Evolutionary conservation across 2,329 filamentous ascomycete species (phyloP).

Genomic region (Nigrospora osmanthi): DNA sequence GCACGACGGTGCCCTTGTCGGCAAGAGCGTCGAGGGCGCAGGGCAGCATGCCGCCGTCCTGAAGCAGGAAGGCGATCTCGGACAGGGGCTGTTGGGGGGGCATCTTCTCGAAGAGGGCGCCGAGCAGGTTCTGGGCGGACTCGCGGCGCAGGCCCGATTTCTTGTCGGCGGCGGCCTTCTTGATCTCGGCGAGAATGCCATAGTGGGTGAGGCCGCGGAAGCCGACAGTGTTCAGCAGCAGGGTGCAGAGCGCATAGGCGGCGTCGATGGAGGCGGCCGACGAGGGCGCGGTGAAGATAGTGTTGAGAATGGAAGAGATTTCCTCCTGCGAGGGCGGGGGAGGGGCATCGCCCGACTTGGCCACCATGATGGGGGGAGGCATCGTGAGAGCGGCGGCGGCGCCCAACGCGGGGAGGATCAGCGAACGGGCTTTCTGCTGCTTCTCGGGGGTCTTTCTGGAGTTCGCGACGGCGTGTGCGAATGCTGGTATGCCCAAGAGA

Average conservation of each 20-base stretch:
- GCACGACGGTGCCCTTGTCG: slow-evolving; percentile 83
- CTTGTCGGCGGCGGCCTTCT: slow-evolving; percentile 82
- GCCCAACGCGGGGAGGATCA: no score
- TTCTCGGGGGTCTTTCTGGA: no score
- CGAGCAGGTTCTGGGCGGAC: slow-evolving; percentile 89
- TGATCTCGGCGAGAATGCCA: slow-evolving; percentile 46
- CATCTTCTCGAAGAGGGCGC: slow-evolving; percentile 87
- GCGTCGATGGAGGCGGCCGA: slow-evolving; percentile 63
- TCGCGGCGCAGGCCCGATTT: slow-evolving; percentile 82
- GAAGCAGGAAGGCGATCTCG: slow-evolving; percentile 75
- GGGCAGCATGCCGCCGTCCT: slow-evolving; percentile 66
- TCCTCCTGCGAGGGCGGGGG: slow-evolving; percentile 59
- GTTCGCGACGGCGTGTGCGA: no score
- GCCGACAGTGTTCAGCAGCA: slow-evolving; percentile 46
- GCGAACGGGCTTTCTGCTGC: no score
- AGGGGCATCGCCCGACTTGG: slow-evolving; percentile 26
- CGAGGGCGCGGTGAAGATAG: slow-evolving; percentile 60
- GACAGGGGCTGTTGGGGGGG: slow-evolving; percentile 68
- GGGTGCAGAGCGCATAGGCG: slow-evolving; percentile 52
- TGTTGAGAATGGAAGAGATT: slow-evolving; percentile 55
- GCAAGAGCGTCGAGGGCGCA: slow-evolving; percentile 76
- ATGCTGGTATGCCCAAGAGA: no score
- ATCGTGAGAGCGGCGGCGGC: slow-evolving; percentile 17
- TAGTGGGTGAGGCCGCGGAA: slow-evolving; percentile 44
- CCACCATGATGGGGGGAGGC: slow-evolving; percentile 42